Base-by-base conservation (phyloP, 1,284 basidiomycete species). In the Cutaneotrichosporon cyanovorans region DNA sequence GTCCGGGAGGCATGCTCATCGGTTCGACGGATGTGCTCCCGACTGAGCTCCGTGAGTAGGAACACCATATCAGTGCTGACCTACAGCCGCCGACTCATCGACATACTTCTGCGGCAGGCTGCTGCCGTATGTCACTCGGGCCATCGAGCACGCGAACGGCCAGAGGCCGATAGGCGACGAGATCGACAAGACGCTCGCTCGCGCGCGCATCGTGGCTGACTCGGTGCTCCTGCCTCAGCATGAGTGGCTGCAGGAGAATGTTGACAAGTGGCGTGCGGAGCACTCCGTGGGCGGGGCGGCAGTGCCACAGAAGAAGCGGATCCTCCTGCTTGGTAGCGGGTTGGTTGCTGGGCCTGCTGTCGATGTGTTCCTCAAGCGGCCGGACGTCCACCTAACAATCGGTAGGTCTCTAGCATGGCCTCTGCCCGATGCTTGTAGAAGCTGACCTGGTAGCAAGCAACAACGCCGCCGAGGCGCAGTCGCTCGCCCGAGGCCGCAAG, bases 11-110 rank as follows among this genome's bases (percentile, higher is more conserved):
- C 0, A 76, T 87, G 4, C 79, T 84, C 42, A 80, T 91, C 59
- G 87, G 89, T 79, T 80, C 85, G 0, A 83, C 90, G 41, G 90
- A 93, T 61, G 92, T 93, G 55, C 78, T 92, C 3, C 90, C 89
- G 0, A 79, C 88, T 0, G 80, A 84, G 44, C 76, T 93, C 14
- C 85, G 88, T 19, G 72, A 48, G 65, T 61, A 9, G 5, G 5
- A 16, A 7, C 19, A 11, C 12, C 20, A 9, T 18, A 41, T n/a
- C 7, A 20, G 7, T 16, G 6, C 42, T 44, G 20, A 47, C 57
- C 15, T 12, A 25, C 46, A 57, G 62, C 62, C n/a, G 46, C 80
- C 38, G 88, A 92, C 57, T 84, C 88, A 6, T 87, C 85, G 0
- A 62, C 74, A 28, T 80, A 85, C 55, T 93, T 93, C 68, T 84